Conservation (phyloP, 169 alveolate species). For the Plasmodium knowlesi region DNA sequence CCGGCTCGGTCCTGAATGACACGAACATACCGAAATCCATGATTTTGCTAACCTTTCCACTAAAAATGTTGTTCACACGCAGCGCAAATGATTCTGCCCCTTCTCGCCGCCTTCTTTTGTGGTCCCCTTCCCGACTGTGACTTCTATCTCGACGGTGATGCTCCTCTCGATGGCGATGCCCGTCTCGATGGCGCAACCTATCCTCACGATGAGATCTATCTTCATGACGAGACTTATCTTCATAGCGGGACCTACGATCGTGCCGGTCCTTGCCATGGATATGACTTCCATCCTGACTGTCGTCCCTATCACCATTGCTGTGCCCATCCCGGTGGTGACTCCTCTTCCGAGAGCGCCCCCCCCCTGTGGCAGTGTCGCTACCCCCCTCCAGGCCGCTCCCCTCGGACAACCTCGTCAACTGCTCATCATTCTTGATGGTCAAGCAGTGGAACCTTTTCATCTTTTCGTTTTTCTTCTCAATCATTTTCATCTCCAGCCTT, state of each 20-base stretch:
- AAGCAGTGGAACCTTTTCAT: slow-evolving; percentile 49
- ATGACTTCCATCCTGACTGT: neutral
- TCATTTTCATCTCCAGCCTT: slow-evolving; percentile 1
- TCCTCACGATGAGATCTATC: neutral
- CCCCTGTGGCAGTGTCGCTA: neutral
- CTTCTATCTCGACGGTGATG: neutral
- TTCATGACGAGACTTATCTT: neutral
- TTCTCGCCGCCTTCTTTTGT: neutral
- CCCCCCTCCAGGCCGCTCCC: neutral
- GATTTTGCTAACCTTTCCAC: slow-evolving; percentile 79
- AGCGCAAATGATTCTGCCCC: neutral
- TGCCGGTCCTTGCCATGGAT: neutral
- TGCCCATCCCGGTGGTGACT: neutral
- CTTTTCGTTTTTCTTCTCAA: slow-evolving; percentile 55
- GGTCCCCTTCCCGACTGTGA: neutral
- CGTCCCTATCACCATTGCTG: no score
- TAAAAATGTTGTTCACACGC: slow-evolving; percentile 70
- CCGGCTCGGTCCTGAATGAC: slow-evolving; percentile 73
- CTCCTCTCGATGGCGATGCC: neutral
- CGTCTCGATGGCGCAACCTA: neutral
- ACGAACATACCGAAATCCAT: slow-evolving; percentile 88
- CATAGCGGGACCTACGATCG: neutral
- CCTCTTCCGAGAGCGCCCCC: neutral
- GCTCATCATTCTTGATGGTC: slow-evolving; percentile 25
- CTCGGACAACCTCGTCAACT: neutral